Evolutionary conservation across 176 grass and related monocot species (phyloP).

Genomic region (Microstegium vimineum): DNA sequence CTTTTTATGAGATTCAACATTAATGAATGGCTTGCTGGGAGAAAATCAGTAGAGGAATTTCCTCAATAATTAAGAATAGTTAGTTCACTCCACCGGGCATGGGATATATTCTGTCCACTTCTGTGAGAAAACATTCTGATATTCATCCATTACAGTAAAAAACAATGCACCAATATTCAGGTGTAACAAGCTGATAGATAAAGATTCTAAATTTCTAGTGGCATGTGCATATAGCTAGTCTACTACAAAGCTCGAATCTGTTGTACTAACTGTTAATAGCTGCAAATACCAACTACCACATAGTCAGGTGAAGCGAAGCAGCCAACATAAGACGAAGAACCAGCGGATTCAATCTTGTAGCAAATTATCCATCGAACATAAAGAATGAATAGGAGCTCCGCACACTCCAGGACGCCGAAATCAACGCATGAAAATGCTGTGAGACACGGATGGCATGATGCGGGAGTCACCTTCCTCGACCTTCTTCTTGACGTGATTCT

Average conservation of each 20-base stretch:
- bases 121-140: background rate
- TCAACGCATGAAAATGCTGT: background rate
- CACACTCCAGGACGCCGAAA: constrained; percentile 1
- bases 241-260: background rate
- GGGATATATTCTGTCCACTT: background rate
- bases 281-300: background rate
- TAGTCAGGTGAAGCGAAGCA: background rate
- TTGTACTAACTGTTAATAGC: background rate
- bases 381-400: background rate
- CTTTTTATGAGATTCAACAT: background rate
- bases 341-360: background rate
- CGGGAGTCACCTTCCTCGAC: constrained; percentile 78
- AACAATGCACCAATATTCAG: background rate
- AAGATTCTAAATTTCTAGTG: background rate
- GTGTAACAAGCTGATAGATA: background rate
- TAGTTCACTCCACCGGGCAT: background rate
- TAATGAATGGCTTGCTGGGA: background rate
- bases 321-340: background rate
- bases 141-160: background rate
- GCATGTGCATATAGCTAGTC: no score
- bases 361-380: background rate
- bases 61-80: background rate
- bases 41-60: background rate
- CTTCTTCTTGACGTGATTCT: constrained; percentile 99
- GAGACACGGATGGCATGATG: background rate